Conservation (phyloP, 148 eudicot species). For the Camellia japonica region DNA sequence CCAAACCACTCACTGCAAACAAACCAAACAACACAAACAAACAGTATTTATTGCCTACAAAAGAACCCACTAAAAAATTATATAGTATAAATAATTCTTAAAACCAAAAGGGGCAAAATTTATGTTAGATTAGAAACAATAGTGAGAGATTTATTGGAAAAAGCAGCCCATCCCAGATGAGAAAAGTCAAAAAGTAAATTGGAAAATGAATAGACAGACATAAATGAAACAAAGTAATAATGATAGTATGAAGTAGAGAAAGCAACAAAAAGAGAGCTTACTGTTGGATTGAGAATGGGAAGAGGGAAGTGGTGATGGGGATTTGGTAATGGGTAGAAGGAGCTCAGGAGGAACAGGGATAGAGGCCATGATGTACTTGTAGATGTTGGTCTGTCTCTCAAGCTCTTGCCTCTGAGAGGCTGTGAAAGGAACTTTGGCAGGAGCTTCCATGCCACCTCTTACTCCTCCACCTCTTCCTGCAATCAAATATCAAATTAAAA, state of each 20-base stretch:
- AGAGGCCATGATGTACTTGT: conserved; percentile 71
- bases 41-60: neutral
- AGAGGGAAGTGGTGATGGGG: conserved; percentile 17
- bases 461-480: conserved; percentile 17
- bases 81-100: neutral
- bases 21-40: neutral
- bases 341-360: conserved; percentile 72
- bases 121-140: neutral
- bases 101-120: neutral
- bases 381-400: conserved; percentile 68
- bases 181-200: neutral
- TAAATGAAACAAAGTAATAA: neutral
- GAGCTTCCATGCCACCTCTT: neutral
- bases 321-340: conserved; percentile 35
- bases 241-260: neutral
- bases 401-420: conserved; percentile 68
- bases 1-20: conserved; percentile 31
- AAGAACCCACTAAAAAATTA: neutral
- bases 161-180: neutral
- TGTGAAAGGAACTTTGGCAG: conserved; percentile 45
- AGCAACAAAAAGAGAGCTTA: conserved; percentile 7
- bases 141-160: neutral
- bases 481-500: conserved; percentile 5
- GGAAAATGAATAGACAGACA: neutral
- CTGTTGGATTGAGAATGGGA: conserved; percentile 35